Evolutionary conservation across 768 basidiomycete species (phyloP), one percentile per base, ranked within the genome.

Genomic region (Lactarius pseudohatsudake): DNA sequence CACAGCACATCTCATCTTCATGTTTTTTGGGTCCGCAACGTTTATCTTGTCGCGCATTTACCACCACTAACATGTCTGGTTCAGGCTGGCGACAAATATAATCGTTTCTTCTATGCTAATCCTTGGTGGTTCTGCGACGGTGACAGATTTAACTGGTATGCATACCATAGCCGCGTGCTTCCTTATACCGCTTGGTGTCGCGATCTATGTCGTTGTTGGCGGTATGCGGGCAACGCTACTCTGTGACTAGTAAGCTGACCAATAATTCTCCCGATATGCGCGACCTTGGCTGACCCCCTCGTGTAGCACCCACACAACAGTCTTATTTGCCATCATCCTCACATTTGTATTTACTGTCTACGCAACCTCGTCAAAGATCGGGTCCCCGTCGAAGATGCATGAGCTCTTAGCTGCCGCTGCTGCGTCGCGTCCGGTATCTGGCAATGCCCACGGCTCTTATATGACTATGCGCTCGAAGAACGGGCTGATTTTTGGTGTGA

Each of bases 31-130:
- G 85, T 84, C 62, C 0, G 79, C 76, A 7, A 16, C 28, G 22
- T 20, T 41, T 34, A 22, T 41, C 18, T 1, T 34, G 13, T 40
- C 38, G 22, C 50, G 2, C 20, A 45, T 60, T 9, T 2, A 41
- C 47, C 30, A 18, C 34, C 50, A 28, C 26, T 62, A 8, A 62
- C 28, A n/a, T 28, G 18, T 59, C 22, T 58, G 30, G 32, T 54
- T n/a, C 59, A 87, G 87, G n/a, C 79, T 97, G 9, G 88, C 91
- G 3, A 95, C 95, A 40, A 96, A 96, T 75, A 81, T 96, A 64
- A 91, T 96, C 72, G 94, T 95, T n/a, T 92, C 90, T 58, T 91
- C 88, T 13, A 92, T 90, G 89, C 79, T 89, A 32, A 86, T 89
- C 68, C 82, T 91, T 11, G 91, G 91, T 7, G 89, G 90, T 3